A percentile compares a stretch with the other conserved stretches of the same genome.
Evolutionary conservation across 2,329 filamentous ascomycete species (phyloP).

Genomic region (Aureobasidium melanogenum): DNA sequence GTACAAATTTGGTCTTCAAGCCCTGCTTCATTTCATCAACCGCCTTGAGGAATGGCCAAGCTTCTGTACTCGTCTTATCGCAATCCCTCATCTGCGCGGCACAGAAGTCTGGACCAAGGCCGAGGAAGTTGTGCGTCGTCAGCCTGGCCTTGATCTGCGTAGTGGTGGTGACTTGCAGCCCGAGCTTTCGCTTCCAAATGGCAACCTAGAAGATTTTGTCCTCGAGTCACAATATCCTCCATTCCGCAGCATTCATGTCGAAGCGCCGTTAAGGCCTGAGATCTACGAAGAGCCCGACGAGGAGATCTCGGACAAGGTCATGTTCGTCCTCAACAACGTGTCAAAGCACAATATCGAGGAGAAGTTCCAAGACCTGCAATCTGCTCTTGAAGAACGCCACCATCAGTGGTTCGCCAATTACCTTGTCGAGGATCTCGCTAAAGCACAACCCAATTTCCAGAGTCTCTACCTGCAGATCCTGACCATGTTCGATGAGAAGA

Average conservation of each 20-base stretch:
- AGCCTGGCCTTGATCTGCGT: conserved; percentile 44
- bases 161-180: neutral
- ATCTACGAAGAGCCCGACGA: conserved; percentile 75
- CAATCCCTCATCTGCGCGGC: conserved; percentile 70
- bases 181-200: conserved; percentile 50
- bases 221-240: conserved; percentile 56
- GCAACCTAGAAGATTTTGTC: conserved; percentile 55
- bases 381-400: conserved; percentile 68
- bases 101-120: conserved; percentile 72
- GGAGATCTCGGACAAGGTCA: conserved; percentile 81
- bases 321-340: conserved; percentile 94
- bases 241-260: conserved; percentile 71
- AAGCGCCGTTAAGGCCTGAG: conserved; percentile 54
- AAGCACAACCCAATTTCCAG: conserved; percentile 96
- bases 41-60: conserved; percentile 91
- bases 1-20: conserved; percentile 97
- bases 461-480: conserved; percentile 85
- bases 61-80: conserved; percentile 76
- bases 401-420: conserved; percentile 96
- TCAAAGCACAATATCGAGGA: conserved; percentile 79
- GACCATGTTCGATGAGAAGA: conserved; percentile 67
- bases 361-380: conserved; percentile 74
- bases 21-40: conserved; percentile 76
- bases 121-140: conserved; percentile 66
- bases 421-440: conserved; percentile 89